phyloP scores from a whole-genome alignment of 2,329 filamentous ascomycete genomes.

The Trichoderma semiorbis region DNA sequence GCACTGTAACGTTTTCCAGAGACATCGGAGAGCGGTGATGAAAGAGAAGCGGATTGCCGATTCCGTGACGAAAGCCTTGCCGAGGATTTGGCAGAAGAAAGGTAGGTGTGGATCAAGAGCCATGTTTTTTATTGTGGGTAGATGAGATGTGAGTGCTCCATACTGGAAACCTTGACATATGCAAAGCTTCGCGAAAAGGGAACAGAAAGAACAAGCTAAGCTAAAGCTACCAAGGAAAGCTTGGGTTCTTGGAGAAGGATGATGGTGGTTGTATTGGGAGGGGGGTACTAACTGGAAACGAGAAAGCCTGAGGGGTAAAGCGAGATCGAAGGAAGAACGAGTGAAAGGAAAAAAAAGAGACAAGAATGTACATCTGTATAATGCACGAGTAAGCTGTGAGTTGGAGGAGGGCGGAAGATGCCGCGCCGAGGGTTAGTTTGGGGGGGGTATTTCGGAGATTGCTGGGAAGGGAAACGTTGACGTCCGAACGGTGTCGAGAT shows the following conservation, averaged over 20 bases:
- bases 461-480: background rate
- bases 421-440: background rate
- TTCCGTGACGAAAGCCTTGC: background rate
- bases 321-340: background rate
- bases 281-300: background rate
- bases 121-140: background rate
- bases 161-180: background rate
- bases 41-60: background rate
- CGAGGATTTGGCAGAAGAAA: background rate
- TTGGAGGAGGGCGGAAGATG: background rate
- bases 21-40: background rate
- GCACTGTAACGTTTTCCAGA: background rate
- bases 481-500: background rate
- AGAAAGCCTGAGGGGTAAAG: background rate
- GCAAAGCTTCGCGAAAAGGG: background rate
- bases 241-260: background rate
- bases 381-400: background rate
- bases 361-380: background rate
- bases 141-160: background rate
- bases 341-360: background rate
- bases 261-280: background rate
- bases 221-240: background rate
- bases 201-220: background rate
- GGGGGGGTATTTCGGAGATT: background rate
- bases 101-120: background rate